Evolutionary conservation across 306 rosid species (phyloP), one percentile per base, ranked within the genome.

Genomic region (Cicer judaicum): DNA sequence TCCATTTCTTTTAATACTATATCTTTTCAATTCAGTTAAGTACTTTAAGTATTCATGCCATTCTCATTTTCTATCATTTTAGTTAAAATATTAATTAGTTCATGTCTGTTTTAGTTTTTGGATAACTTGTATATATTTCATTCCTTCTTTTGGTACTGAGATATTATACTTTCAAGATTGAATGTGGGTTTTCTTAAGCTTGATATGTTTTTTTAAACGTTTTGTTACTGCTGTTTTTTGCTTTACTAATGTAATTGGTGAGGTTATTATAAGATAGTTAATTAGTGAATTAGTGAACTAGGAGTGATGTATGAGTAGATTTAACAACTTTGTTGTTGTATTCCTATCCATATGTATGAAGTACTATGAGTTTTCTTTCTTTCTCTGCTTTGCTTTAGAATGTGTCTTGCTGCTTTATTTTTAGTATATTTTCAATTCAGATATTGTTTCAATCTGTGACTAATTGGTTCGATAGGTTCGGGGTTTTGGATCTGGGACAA

Each of bases 401-500:
- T 59, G 18, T 6, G 1, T 10, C 42, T 59, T 34, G 42, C 65
- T 29, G 65, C 65, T 59, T 59, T 59, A 59, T 34, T 34, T 15
- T 6, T 59, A 3, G 13, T 60, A 59, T 60, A 12, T 13, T 60
- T 60, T 34, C 19, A 34, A 13, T 60, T 60, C 10, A 0, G 6
- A 60, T 34, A 60, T 60, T 34, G 9, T 59, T 34, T 29, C 13
- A 13, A 60, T 60, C 19, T 36, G 11, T 60, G 11, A 60, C 18
- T 60, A 60, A 60, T 10, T 60, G 43, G 43, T 13, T 60, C 7
- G 65, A 60, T 13, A 1, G 65, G 65, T 34, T 60, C 19, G 52
- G 74, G 10, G 49, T 12, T 36, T 52, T 50, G 38, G 5, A 38
- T 29, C 8, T 3, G 46, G 14, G 39, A 50, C 68, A 41, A 90